Percentiles rank a stretch among this genome's conserved stretches.
Conservation (phyloP, 2,329 filamentous ascomycete genomes). For the Myrmaecium sp. region DNA sequence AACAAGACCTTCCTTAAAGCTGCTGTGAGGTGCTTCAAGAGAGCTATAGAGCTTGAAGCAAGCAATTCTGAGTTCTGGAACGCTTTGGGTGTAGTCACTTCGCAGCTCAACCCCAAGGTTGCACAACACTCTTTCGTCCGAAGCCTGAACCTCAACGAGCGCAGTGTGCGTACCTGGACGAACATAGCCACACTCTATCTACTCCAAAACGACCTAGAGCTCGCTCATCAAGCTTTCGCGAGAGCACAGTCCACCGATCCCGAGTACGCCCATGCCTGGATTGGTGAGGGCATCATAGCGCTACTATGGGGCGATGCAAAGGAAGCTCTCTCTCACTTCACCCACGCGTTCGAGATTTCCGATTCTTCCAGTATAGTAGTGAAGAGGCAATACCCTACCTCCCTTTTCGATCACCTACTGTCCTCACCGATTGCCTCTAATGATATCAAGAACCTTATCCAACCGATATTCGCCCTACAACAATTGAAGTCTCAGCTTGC, state of each 20-base stretch:
- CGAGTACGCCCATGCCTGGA: conserved; percentile 83
- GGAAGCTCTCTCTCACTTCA: conserved; percentile 74
- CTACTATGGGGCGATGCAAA: conserved; percentile 54
- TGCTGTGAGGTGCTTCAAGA: conserved; percentile 80
- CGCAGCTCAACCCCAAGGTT: conserved; percentile 67
- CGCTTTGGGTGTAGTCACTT: conserved; percentile 78
- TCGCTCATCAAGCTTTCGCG: conserved; percentile 84
- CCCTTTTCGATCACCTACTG: conserved; percentile 67
- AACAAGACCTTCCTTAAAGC: conserved; percentile 60
- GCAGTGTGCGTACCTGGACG: conserved; percentile 71
- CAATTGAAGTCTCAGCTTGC: conserved; percentile 61
- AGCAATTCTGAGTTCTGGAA: conserved; percentile 97
- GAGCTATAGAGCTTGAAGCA: conserved; percentile 85
- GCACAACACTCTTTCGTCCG: conserved; percentile 87
- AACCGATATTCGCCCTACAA: conserved; percentile 74
- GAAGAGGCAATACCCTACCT: conserved; percentile 62
- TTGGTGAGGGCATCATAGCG: conserved; percentile 80
- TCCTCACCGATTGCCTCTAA: conserved; percentile 33
- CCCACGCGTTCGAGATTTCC: conserved; percentile 85
- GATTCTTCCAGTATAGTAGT: conserved; percentile 57
- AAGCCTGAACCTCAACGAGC: conserved; percentile 80
- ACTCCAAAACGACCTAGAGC: conserved; percentile 61
- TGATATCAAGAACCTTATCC: conserved; percentile 49
- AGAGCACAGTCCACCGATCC: conserved; percentile 87
- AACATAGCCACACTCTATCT: conserved; percentile 81